Base-by-base conservation (phyloP, 2,329 filamentous ascomycete genomes). In the Aspergillus novofumigatus region DNA sequence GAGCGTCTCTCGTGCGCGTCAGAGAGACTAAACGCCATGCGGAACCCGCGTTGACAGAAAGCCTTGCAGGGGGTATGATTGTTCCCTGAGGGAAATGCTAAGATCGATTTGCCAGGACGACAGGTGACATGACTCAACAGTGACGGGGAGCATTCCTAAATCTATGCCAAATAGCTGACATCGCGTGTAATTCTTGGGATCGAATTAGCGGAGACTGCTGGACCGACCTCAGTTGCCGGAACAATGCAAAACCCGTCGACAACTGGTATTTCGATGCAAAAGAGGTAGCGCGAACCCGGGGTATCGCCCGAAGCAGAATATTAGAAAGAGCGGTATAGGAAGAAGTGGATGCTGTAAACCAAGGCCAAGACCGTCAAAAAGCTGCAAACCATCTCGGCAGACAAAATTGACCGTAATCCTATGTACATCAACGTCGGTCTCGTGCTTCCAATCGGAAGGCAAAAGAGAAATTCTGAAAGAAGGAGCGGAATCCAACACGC, bases 401-500 rank as follows among this genome's bases (percentile, higher is more conserved):
- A 47, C 44, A 47, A 55, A 56, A 52, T 25, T 23, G 56, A 59
- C 58, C 53, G 35, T 52, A 58, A 38, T 26, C 52, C 45, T 66
- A 66, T 66, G 56, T 64, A 65, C 62, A 47, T 47, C 44, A 67
- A 55, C 42, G 53, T 57, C 51, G 53, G 52, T 51, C 49, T 54
- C 50, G 45, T 53, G 52, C 29, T 42, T 28, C 49, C 49, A 44
- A 47, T 54, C 26, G 48, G 32, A 53, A 55, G 23, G 55, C 35
- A 28, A 55, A 51, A 41, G 58, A 53, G 48, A 44, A 56, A 51
- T 41, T 29, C 28, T 51, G 44, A 10, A 14, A 23, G 23, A 47
- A 14, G 44, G 14, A 61, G 58, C 59, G 57, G 58, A 58, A 58
- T 65, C 59, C 59, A 65, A 58, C 63, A 61, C 65, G 59, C 60